Conservation (phyloP, 1,284 basidiomycete species). For the Hymenochaete sp. region DNA sequence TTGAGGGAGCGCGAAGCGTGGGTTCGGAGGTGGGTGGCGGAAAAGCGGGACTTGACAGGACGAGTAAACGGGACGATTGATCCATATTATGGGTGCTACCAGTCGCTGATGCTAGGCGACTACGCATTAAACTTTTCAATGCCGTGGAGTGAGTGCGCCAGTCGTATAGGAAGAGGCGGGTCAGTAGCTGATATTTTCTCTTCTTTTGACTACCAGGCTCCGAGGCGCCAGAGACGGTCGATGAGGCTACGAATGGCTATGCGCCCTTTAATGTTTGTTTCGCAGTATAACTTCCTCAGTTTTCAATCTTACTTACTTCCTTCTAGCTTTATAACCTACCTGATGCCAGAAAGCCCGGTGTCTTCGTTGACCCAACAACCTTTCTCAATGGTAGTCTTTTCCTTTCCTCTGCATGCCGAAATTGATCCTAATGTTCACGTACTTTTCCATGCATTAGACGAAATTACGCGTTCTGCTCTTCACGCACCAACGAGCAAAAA, state of each 20-base stretch:
- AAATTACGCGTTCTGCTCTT: constrained; percentile 45
- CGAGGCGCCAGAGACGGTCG: constrained; percentile 6
- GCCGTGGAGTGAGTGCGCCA: constrained; percentile 55
- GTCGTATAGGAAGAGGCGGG: too few relatives aligned
- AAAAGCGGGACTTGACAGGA: constrained; percentile 30
- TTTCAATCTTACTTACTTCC: too few relatives aligned
- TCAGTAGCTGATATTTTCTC: too few relatives aligned
- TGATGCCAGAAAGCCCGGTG: constrained; percentile 29
- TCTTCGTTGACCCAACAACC: constrained; percentile 25
- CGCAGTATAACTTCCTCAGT: background rate
- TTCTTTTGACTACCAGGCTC: constrained; percentile 39
- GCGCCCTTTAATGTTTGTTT: constrained; percentile 5
- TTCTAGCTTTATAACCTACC: constrained; percentile 27
- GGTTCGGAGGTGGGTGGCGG: constrained; percentile 4
- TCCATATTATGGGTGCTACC: constrained; percentile 50
- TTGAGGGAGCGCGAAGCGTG: constrained; percentile 15
- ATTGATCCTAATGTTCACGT: background rate
- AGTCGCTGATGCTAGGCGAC: constrained; percentile 45
- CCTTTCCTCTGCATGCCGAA: background rate
- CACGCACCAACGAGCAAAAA: constrained; percentile 60
- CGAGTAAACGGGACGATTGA: constrained; percentile 44
- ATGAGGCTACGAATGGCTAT: constrained; percentile 5
- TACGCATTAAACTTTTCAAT: constrained; percentile 56
- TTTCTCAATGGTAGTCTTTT: constrained; percentile 53
- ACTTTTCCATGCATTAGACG: constrained; percentile 32